Percentiles rank a stretch among this genome's conserved stretches.
Evolutionary conservation across 306 rosid species (phyloP).

Genomic region (Trifolium subterraneum): DNA sequence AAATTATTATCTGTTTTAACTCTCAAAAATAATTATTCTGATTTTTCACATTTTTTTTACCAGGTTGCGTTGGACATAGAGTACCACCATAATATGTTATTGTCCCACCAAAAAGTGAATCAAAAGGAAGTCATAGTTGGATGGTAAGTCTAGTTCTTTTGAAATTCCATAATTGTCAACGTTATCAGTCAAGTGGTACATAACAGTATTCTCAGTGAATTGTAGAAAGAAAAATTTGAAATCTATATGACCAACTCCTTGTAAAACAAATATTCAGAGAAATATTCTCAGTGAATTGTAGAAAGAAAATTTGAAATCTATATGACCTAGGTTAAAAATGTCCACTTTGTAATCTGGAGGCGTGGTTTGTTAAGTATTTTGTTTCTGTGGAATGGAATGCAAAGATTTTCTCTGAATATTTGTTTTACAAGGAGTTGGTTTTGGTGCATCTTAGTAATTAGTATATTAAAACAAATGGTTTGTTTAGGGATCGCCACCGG

Average conservation of each 20-base stretch:
- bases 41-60: not conserved
- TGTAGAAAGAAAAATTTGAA: not conserved
- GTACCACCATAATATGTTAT: constrained; percentile 89
- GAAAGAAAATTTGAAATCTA: not conserved
- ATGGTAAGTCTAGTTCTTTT: constrained; percentile 59
- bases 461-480: constrained; percentile 6
- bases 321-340: constrained; percentile 5
- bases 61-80: constrained; percentile 98
- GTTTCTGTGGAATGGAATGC: constrained; percentile 5
- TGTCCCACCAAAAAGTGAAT: constrained; percentile 88
- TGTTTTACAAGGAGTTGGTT: not conserved
- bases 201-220: not conserved
- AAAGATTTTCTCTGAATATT: not conserved
- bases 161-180: not conserved
- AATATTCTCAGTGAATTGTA: too few species aligned
- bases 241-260: not conserved
- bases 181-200: constrained; percentile 14
- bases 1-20: not conserved
- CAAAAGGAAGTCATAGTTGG: constrained; percentile 97
- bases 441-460: constrained; percentile 3
- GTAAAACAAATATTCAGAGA: too few species aligned
- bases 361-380: not conserved
- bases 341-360: not conserved
- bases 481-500: not conserved
- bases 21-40: not conserved